Conservation (phyloP, 2,329 filamentous ascomycete genomes). For the Acephala macrosclerotiorum region DNA sequence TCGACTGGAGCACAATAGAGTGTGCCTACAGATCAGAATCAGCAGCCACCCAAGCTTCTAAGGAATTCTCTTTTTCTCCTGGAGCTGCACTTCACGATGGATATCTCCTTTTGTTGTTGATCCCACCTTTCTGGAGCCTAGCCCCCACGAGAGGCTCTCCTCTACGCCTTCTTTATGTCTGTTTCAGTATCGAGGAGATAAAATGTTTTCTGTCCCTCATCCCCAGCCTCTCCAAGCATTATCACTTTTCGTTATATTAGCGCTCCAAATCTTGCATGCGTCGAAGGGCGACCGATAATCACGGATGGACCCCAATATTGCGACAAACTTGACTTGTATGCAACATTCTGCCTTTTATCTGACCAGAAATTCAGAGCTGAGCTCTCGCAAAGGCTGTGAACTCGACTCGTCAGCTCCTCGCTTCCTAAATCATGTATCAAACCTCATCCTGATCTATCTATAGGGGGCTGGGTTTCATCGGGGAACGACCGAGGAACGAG, state of each 20-base stretch:
- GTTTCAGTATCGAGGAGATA: not conserved
- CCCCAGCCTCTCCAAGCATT: not conserved
- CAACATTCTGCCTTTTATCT: no score
- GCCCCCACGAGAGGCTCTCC: not conserved
- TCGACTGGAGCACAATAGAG: not conserved
- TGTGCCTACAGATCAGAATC: not conserved
- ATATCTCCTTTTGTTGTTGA: not conserved
- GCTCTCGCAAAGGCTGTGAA: no score
- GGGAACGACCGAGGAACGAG: constrained; percentile 1
- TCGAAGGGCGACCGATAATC: no score
- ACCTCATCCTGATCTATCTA: no score
- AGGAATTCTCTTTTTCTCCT: not conserved
- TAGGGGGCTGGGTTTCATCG: constrained; percentile 7
- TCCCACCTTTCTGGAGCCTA: not conserved
- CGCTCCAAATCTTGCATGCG: not conserved
- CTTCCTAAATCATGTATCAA: no score
- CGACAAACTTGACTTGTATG: not conserved
- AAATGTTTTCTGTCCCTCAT: not conserved
- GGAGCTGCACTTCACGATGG: not conserved
- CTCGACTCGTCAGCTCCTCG: no score
- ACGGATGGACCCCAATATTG: not conserved
- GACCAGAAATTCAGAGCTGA: no score
- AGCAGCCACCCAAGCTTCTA: not conserved
- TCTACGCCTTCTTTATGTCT: not conserved
- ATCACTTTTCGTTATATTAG: not conserved